Conservation (phyloP, 305 asterid species). For the Fraxinus dipetala region DNA sequence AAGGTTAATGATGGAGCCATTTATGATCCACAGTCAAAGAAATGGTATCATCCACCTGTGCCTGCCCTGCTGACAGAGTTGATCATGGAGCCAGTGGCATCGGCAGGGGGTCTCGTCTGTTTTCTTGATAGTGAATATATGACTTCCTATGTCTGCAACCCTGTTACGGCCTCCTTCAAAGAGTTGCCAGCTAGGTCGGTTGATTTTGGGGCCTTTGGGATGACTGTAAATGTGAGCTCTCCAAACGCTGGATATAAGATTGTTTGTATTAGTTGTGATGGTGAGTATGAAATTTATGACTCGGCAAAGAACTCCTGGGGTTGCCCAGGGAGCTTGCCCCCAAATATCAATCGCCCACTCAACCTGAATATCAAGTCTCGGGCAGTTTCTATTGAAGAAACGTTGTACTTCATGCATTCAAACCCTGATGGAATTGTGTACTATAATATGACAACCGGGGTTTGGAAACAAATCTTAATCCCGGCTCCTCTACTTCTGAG, state of each 20-base stretch:
- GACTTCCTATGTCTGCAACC: constrained; percentile 44
- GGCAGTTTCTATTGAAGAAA: constrained; percentile 30
- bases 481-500: constrained; percentile 39
- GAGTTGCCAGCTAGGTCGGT: constrained; percentile 49
- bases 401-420: constrained; percentile 45
- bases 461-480: constrained; percentile 45
- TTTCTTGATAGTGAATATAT: constrained; percentile 45
- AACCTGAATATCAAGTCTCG: constrained; percentile 47
- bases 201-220: constrained; percentile 36
- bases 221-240: constrained; percentile 33
- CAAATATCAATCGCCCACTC: constrained; percentile 38
- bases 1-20: constrained; percentile 45
- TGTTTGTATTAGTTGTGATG: constrained; percentile 45
- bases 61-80: constrained; percentile 43
- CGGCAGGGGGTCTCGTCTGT: constrained; percentile 50
- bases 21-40: constrained; percentile 42
- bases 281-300: constrained; percentile 45
- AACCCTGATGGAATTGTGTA: constrained; percentile 47
- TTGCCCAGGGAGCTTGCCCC: constrained; percentile 36
- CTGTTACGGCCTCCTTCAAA: constrained; percentile 42
- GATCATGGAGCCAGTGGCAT: constrained; percentile 47
- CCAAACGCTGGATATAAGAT: constrained; percentile 32
- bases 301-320: constrained; percentile 37
- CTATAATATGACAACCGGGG: constrained; percentile 36
- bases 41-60: constrained; percentile 51